Conservation (phyloP, 257 asterid genomes). For the Nicotiana tomentosiformis region DNA sequence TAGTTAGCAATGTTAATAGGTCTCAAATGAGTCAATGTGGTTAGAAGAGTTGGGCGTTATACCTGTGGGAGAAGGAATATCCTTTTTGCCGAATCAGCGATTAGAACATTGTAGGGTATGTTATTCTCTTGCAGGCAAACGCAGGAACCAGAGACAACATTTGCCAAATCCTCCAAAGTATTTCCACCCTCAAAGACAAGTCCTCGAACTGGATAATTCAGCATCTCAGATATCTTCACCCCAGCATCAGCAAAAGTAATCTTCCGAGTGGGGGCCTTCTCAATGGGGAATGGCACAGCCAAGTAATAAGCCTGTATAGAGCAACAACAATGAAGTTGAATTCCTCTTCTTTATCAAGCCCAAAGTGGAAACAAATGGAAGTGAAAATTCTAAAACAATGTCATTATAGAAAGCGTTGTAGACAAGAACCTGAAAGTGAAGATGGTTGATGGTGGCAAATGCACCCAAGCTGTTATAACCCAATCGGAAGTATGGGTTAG, state of each 20-base stretch:
- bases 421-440: slow-evolving; percentile 63
- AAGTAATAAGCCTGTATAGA: slow-evolving; percentile 50
- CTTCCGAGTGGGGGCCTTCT: slow-evolving; percentile 58
- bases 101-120: slow-evolving; percentile 77
- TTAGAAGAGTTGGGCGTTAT: neutral
- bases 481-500: slow-evolving; percentile 79
- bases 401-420: neutral
- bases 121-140: slow-evolving; percentile 84
- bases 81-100: slow-evolving; percentile 74
- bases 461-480: slow-evolving; percentile 99
- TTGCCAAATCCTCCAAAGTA: slow-evolving; percentile 56
- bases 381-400: neutral
- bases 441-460: slow-evolving; percentile 96
- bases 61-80: slow-evolving; percentile 96
- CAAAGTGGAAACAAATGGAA: neutral
- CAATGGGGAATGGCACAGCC: slow-evolving; percentile 58
- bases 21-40: neutral
- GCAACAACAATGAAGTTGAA: neutral
- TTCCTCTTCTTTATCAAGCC: neutral
- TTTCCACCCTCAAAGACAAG: slow-evolving; percentile 75
- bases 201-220: slow-evolving; percentile 82
- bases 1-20: too few relatives aligned
- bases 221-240: slow-evolving; percentile 58
- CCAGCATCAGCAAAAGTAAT: slow-evolving; percentile 43
- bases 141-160: slow-evolving; percentile 64